Conservation (phyloP, 768 basidiomycete genomes). For the Amanita thiersii region DNA sequence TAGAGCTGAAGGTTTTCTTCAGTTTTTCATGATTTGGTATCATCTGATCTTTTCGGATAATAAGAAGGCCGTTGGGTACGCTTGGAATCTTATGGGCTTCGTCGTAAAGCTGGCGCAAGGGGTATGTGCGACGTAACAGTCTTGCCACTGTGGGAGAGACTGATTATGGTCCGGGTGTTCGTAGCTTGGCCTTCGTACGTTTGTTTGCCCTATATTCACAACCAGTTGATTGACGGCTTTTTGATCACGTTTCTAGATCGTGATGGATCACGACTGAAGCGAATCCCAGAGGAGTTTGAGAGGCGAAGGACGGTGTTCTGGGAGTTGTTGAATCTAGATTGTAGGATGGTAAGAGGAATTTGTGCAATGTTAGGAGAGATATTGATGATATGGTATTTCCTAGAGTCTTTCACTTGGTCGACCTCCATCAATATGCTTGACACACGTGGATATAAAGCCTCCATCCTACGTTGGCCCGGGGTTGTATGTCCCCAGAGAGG, state of each 20-base stretch:
- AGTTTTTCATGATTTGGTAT: slow-evolving; percentile 70
- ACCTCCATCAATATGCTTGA: slow-evolving; percentile 58
- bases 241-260: slow-evolving; percentile 40
- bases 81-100: slow-evolving; percentile 73
- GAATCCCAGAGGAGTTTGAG: slow-evolving; percentile 67
- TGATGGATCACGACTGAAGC: slow-evolving; percentile 52
- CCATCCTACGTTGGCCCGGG: slow-evolving; percentile 41
- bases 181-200: slow-evolving; percentile 64
- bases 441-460: slow-evolving; percentile 56
- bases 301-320: slow-evolving; percentile 64
- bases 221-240: slow-evolving; percentile 6
- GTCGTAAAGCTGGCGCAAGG: slow-evolving; percentile 67
- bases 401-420: slow-evolving; percentile 66
- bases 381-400: neutral
- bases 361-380: neutral
- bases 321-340: slow-evolving; percentile 68
- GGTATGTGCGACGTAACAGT: slow-evolving; percentile 34
- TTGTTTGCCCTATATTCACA: slow-evolving; percentile 10
- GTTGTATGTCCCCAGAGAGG: slow-evolving; percentile 39
- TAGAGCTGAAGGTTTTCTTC: neutral
- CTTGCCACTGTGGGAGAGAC: slow-evolving; percentile 4
- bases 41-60: slow-evolving; percentile 69
- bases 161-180: slow-evolving; percentile 12
- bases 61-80: slow-evolving; percentile 63
- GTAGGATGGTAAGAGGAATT: slow-evolving; percentile 41